phyloP scores from a whole-genome alignment of 441 rosid species.

The Erodium chrysanthum region DNA sequence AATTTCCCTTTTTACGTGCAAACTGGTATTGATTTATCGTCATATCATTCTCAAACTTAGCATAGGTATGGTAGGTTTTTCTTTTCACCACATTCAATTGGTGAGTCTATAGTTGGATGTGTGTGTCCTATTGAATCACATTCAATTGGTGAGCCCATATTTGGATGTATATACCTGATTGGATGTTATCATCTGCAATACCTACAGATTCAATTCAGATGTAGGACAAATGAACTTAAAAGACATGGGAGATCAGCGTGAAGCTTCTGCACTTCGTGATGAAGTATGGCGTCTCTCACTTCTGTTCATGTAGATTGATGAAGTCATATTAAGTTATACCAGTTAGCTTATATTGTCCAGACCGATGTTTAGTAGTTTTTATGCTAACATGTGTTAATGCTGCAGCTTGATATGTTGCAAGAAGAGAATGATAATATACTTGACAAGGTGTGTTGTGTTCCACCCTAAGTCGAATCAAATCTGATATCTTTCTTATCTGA shows the following conservation, averaged over 20 bases:
- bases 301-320: neutral
- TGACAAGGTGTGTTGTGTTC: conserved; percentile 42
- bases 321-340: neutral
- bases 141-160: no score
- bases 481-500: conserved; percentile 6
- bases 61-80: neutral
- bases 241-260: conserved; percentile 56
- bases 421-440: conserved; percentile 58
- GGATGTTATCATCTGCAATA: conserved; percentile 13
- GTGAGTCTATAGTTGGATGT: neutral
- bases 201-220: conserved; percentile 49
- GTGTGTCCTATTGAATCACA: conserved; percentile 5
- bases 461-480: neutral
- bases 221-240: conserved; percentile 33
- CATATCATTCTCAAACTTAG: neutral
- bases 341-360: conserved; percentile 3
- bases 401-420: conserved; percentile 79
- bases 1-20: neutral
- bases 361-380: conserved; percentile 14
- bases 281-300: conserved; percentile 39
- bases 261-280: conserved; percentile 90
- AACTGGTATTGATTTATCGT: neutral
- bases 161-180: neutral
- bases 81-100: neutral
- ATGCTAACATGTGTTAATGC: conserved; percentile 21